Evolutionary conservation across 2,329 filamentous ascomycete species (phyloP), one percentile per base, ranked within the genome.

Genomic region (Xylaria sp.): DNA sequence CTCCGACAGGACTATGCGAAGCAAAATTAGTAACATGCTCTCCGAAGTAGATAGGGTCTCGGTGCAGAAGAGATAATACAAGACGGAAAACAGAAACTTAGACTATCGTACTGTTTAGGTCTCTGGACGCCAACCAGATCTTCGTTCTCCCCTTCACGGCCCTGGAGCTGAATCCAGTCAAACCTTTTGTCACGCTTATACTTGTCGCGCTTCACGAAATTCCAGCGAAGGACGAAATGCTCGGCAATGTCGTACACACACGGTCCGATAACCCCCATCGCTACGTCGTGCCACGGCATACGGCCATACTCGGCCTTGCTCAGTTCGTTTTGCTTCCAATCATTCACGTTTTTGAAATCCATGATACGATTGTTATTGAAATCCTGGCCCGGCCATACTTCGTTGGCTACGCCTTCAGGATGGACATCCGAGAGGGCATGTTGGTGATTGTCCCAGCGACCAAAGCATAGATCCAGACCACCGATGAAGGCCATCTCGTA

Each of bases 201-300:
- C 83, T 98, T 98, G 85, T 98, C 95, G 42, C 95, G 89, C 82
- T 98, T 98, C 81, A 95, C 86, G 76, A 97, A 97, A 77, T 99
- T 98, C 96, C 95, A 98, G 40, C 96, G 89, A 54, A 97, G 83
- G 9, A 97, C 90, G 74, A 98, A 99, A 78, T 98, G 94, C 80
- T 97, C 94, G 0, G 94, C 94, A 74, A 99, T 96, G 76, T 98
- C 95, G 77, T 95, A 94, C 11, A 97, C 93, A 72, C 90, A 93
- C 20, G 94, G 93, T 0, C 96, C 95, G 66, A 96, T 88, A n/a
- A 97, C 74, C 13, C 92, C 94, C 92, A 98, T 97, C 10, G 93
- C 87, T 3, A 97, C 94, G 78, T 99, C 96, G 77, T 98, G 94
- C 96, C 96, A 99, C 0, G 95, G 95, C 96, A 99, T 98, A 36